These are phyloP conservation scores for Hirschfeldia incana DNA, from an alignment of 345 rosid genomes.

Conservation along the genomic window DNA sequence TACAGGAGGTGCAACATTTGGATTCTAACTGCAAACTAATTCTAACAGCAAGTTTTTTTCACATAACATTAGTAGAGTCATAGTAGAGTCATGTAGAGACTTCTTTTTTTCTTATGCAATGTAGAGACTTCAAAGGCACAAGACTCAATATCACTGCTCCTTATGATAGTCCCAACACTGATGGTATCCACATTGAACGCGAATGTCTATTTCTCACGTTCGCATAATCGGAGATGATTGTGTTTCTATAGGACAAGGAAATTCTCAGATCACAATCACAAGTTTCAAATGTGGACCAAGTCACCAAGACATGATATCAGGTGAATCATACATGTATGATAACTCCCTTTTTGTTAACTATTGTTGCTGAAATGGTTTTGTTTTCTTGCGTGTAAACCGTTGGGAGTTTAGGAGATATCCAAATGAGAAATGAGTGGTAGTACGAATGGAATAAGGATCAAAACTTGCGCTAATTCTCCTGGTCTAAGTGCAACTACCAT, in stretches of 20 bases:
- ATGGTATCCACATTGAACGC: slow-evolving; percentile 50
- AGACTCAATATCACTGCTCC: slow-evolving; percentile 47
- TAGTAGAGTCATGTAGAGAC: too few relatives aligned
- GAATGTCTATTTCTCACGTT: too few relatives aligned
- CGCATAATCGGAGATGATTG: too few relatives aligned
- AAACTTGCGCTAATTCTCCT: slow-evolving; percentile 62
- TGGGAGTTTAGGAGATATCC: slow-evolving; percentile 57
- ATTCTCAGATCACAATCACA: slow-evolving; percentile 37
- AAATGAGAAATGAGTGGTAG: slow-evolving; percentile 52
- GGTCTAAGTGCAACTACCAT: slow-evolving; percentile 53
- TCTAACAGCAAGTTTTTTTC: slow-evolving; percentile 60
- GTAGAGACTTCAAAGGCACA: slow-evolving; percentile 53
- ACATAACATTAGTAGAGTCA: slow-evolving; percentile 50
- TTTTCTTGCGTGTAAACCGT: slow-evolving; percentile 36
- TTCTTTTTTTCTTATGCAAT: not conserved
- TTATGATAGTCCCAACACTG: slow-evolving; percentile 59
- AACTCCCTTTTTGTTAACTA: not conserved
- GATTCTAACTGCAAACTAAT: slow-evolving; percentile 35
- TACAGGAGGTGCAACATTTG: too few relatives aligned
- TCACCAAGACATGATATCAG: slow-evolving; percentile 34
- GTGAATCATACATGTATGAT: slow-evolving; percentile 2
- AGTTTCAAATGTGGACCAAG: slow-evolving; percentile 50
- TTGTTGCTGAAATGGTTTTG: not conserved
- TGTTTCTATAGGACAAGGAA: slow-evolving; percentile 45
- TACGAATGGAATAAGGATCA: slow-evolving; percentile 56